These are phyloP conservation scores for Mucor piriformis DNA, from an alignment of 371 early-diverging fungal species.

Conservation along the genomic window DNA sequence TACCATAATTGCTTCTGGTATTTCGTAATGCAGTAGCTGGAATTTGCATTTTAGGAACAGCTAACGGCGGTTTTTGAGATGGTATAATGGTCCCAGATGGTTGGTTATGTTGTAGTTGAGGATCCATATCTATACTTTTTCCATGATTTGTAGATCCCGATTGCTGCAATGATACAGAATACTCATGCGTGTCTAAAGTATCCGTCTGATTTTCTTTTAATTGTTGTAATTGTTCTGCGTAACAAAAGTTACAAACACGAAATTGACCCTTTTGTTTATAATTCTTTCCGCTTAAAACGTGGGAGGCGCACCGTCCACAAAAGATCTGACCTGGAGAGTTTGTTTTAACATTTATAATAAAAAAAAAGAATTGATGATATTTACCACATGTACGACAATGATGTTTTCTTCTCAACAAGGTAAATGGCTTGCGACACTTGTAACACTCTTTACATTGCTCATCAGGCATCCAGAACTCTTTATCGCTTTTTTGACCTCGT, in stretches of 20 bases:
- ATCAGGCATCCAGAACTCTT: slow-evolving; percentile 88
- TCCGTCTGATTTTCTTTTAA: slow-evolving; percentile 14
- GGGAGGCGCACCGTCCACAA: slow-evolving; percentile 80
- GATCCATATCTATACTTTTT: neutral
- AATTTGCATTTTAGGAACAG: slow-evolving; percentile 52
- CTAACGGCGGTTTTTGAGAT: slow-evolving; percentile 43
- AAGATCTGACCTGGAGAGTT: slow-evolving; percentile 85
- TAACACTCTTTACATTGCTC: slow-evolving; percentile 84
- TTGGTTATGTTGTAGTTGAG: neutral
- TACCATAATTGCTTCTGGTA: slow-evolving; percentile 37
- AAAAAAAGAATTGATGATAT: too few species aligned
- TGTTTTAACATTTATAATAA: too few species aligned
- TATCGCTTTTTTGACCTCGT: slow-evolving; percentile 65
- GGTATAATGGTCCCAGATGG: slow-evolving; percentile 36
- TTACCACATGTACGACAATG: slow-evolving; percentile 88
- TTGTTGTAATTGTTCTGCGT: slow-evolving; percentile 48
- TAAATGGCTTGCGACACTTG: slow-evolving; percentile 79
- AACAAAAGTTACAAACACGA: slow-evolving; percentile 83
- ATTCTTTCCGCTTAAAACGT: slow-evolving; percentile 71
- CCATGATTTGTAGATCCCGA: neutral
- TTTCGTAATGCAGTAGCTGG: slow-evolving; percentile 47
- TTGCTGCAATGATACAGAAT: neutral
- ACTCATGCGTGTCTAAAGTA: neutral
- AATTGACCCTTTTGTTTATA: slow-evolving; percentile 75
- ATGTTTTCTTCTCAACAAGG: slow-evolving; percentile 74